Evolutionary conservation across 2,329 filamentous ascomycete genomes (phyloP), one percentile per base, ranked within the genome.

Genomic region (Fusarium pseudocircinatum): DNA sequence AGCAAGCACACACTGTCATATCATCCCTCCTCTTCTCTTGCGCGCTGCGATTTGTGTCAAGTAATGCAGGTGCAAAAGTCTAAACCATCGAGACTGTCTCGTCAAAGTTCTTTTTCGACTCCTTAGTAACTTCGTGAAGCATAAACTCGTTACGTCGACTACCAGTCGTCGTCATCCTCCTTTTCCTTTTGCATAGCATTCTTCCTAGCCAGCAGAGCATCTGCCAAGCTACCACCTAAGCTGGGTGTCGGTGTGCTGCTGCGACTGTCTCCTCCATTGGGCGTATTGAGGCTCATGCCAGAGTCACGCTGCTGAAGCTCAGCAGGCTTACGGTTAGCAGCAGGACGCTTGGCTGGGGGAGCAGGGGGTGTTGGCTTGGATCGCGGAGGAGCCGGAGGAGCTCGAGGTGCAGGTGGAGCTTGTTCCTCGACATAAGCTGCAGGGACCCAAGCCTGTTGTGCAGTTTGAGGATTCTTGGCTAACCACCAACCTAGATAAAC

Each of bases 371-470:
- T 89, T 0, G 93, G 90, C 82, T 95, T 95, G 6, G 86, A 82
- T 64, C 84, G 84, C 7, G 91, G 88, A 2, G 92, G 90, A 3
- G 93, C 90, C 15, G 92, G 91, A 20, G 93, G 91, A 12, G 90
- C 88, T 28, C 88, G 85, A 8, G 90, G 88, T 50, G 88, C 87
- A 32, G 90, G 86, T 12, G 90, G 88, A 9, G 90, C 88, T 80
- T 93, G 89, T 83, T 98, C 95, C 83, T 98, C 93, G 14, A 99
- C 92, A 79, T 99, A 99, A 26, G 96, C 94, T 26, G 95, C 93
- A 1, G 96, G 96, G 7, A 96, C 91, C 96, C 96, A 99, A 58
- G 95, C 96, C 82, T 96, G 94, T n/a, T 90, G 89, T 9, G 77
- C 76, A 11, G 75, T 83, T 70, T 92, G 60, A 28, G 62, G 60